Evolutionary conservation across 75 land plant genomes (phyloP), one percentile per base, ranked within the genome.

Genomic region (Chamaecyparis obtusa): DNA sequence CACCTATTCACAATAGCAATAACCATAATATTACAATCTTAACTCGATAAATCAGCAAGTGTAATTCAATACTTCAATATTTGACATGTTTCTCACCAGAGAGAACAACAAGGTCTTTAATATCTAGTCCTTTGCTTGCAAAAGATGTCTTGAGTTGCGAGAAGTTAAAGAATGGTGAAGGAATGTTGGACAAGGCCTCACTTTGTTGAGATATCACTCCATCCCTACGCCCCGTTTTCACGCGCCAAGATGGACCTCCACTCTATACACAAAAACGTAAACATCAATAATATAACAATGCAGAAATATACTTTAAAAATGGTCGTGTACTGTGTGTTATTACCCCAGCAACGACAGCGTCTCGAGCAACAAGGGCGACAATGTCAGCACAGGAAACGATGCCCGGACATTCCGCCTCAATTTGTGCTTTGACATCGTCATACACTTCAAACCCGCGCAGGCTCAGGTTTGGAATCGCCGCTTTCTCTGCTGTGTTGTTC

Each of bases 321-420:
- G 7, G 24, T 69, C 1, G 24, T 46, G 48, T 41, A 41, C 1
- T n/a, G n/a, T 41, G 41, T 17, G 21, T 3, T 15, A 19, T n/a
- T 87, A 91, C 90, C 60, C 56, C 88, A 71, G 55, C 86, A 27
- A 89, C 90, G 78, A 94, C 90, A 0, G 93, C 75, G 43, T 94
- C 95, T 39, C 95, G 76, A 9, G 95, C 92, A 24, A 91, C 87
- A 15, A 92, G 57, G n/a, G 93, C 93, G 1, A 94, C 13, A 69
- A 94, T 94, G 84, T 94, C 95, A 16, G 95, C 92, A 87, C 95
- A 94, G 9, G 95, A 94, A 33, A 94, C 95, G 16, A 88, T 83
- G 21, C 91, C 91, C 0, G 89, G 89, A 46, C 95, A 94, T 4
- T 7, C 24, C 19, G 84, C 49, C 88, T 94, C 95, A 0, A 94